A percentile compares a stretch with the other conserved stretches of the same genome.
Conservation (phyloP, 2,329 filamentous ascomycete species). For the Fusarium nurragi region DNA sequence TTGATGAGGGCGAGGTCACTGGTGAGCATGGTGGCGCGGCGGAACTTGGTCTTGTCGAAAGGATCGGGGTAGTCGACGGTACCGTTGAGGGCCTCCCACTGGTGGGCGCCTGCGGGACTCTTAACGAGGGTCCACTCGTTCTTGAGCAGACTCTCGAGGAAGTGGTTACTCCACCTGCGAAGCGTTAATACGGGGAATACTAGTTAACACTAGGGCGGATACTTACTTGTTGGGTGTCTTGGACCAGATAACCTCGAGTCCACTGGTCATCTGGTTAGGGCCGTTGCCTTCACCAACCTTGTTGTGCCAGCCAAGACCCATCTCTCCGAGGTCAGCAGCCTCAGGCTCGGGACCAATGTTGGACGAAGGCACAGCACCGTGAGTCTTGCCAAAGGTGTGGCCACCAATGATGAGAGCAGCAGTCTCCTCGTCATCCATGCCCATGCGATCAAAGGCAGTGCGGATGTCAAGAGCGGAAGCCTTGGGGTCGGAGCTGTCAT, state of each 20-base stretch:
- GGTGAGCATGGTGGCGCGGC: conserved; percentile 79
- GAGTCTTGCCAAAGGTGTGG: conserved; percentile 83
- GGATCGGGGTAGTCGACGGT: conserved; percentile 76
- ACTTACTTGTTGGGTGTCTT: conserved; percentile 71
- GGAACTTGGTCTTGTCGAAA: conserved; percentile 75
- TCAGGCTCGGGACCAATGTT: conserved; percentile 75
- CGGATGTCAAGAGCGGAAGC: conserved; percentile 78
- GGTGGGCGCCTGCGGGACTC: conserved; percentile 75
- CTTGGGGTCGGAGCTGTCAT: conserved; percentile 74
- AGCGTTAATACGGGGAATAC: not conserved
- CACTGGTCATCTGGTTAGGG: conserved; percentile 77
- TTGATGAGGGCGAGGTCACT: conserved; percentile 77
- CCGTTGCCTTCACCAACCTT: conserved; percentile 72
- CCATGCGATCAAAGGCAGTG: conserved; percentile 80
- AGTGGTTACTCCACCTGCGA: conserved; percentile 72
- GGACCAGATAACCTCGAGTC: conserved; percentile 83
- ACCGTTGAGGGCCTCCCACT: conserved; percentile 79
- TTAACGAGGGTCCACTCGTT: conserved; percentile 81
- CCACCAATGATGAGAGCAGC: conserved; percentile 82
- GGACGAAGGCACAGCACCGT: conserved; percentile 69
- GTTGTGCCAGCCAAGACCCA: conserved; percentile 79
- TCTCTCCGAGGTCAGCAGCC: conserved; percentile 69
- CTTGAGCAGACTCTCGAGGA: conserved; percentile 79
- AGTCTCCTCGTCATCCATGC: conserved; percentile 85
- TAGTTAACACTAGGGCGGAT: fast-evolving